Conservation (phyloP, 2,329 filamentous ascomycete genomes). For the Calonectria pseudoturangicola region DNA sequence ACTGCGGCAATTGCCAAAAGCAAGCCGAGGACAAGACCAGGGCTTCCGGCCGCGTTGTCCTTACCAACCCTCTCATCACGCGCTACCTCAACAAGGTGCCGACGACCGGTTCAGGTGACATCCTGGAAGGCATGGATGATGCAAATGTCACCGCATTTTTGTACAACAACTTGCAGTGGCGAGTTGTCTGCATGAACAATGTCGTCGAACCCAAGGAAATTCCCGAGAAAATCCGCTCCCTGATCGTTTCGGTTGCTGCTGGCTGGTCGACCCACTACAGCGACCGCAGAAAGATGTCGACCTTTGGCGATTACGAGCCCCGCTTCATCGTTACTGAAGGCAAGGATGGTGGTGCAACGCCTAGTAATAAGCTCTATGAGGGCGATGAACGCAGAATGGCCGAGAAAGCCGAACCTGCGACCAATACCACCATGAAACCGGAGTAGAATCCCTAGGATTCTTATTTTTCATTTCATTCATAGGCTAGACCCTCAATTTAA, state of each 20-base stretch:
- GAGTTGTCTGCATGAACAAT: slow-evolving; percentile 3
- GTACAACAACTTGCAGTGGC: slow-evolving; percentile 17
- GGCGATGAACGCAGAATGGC: too few species aligned
- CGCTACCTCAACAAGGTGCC: neutral
- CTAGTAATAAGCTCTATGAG: too few species aligned
- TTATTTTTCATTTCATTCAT: too few species aligned
- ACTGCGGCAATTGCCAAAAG: slow-evolving; percentile 3
- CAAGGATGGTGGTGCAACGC: too few species aligned
- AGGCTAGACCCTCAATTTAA: too few species aligned
- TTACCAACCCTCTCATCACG: slow-evolving; percentile 33
- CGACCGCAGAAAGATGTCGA: slow-evolving; percentile 14
- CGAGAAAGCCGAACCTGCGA: too few species aligned
- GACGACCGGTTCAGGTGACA: neutral
- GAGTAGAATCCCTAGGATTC: too few species aligned
- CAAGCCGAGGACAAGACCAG: neutral
- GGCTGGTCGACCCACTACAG: slow-evolving; percentile 11
- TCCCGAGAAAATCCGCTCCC: neutral
- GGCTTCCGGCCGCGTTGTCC: slow-evolving; percentile 9
- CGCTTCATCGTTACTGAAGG: too few species aligned
- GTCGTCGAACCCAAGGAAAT: neutral
- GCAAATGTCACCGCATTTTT: slow-evolving; percentile 11
- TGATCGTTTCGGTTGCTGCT: slow-evolving; percentile 24
- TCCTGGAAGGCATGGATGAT: neutral
- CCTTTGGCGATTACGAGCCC: slow-evolving; percentile 14
- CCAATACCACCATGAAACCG: too few species aligned